Base-by-base conservation (phyloP, 176 grass and related monocot species). In the Pontederia paniculata region DNA sequence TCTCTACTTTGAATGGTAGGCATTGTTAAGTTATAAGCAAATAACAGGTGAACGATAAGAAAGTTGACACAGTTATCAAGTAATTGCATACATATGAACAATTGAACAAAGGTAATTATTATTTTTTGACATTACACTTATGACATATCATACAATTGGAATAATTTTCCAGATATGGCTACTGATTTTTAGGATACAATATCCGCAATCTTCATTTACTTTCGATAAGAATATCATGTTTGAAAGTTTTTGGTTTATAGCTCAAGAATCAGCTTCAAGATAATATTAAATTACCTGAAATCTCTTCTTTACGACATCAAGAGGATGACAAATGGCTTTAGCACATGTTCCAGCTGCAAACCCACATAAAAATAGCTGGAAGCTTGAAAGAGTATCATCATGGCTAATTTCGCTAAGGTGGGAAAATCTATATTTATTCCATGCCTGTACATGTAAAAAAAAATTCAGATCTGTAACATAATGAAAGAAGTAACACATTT, bases 241-340 rank as follows among this genome's bases (percentile, higher is more conserved):
- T 37, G 28, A 37, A 37, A 37, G 28, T 37, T 37, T 37, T 37
- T 37, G 3, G 28, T 37, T 25, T 23, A 56, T 20, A 23, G 1
- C 37, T 17, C 44, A 13, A 9, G 20, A 9, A 65, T 17, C 13
- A 28, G 9, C 23, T 37, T 17, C 17, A 15, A 19, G 17, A 23
- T 0, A 28, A 11, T 12, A 41, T 8, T 44, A 50, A 55, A 44
- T 80, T 71, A 98, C 93, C 87, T 98, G 93, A 49, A 91, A 84
- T 51, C 87, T 88, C 74, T 98, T 98, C 58, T 98, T 98, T 37
- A 91, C 93, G 60, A 98, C 87, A 80, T 98, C 93, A 75, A 98
- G 87, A 72, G 93, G 87, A 50, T 98, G 93, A 22, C 93, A 98
- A 12, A 80, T 65, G 67, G 69, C 77, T 66, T 98, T 98, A 10